Conservation (phyloP, 2,329 filamentous ascomycete genomes). For the Aspergillus sp. region DNA sequence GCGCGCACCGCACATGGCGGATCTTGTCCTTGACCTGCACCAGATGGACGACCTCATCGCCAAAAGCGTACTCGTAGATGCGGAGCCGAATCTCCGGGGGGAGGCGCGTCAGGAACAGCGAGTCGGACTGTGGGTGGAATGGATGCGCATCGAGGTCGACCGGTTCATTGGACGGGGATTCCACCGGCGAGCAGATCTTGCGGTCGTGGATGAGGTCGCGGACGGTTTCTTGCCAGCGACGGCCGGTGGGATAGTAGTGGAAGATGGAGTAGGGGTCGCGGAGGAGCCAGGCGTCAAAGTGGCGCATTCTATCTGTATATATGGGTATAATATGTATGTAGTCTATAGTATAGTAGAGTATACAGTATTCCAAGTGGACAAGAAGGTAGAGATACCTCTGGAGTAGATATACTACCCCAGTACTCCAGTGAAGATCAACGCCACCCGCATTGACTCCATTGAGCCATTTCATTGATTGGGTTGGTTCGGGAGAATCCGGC, state of each 20-base stretch:
- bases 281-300: conserved; percentile 40
- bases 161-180: conserved; percentile 5
- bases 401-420: too few species aligned
- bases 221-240: conserved; percentile 35
- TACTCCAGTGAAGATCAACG: neutral
- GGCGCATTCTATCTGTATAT: conserved; percentile 28
- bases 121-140: conserved; percentile 19
- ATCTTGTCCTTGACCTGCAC: conserved; percentile 36
- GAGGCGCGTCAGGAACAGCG: conserved; percentile 25
- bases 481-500: conserved; percentile 10
- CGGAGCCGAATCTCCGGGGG: conserved; percentile 39
- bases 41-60: conserved; percentile 33
- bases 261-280: conserved; percentile 41
- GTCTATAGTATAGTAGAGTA: too few species aligned
- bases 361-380: too few species aligned
- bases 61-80: conserved; percentile 39
- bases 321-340: too few species aligned
- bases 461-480: conserved; percentile 3
- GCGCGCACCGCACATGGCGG: conserved; percentile 33
- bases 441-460: too few species aligned
- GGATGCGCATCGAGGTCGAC: conserved; percentile 17
- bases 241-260: conserved; percentile 37
- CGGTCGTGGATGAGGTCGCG: conserved; percentile 36
- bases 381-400: too few species aligned
- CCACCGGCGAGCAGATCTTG: conserved; percentile 32